Evolutionary conservation across 768 basidiomycete species (phyloP).

Genomic region (Rhodotorula diobovata): DNA sequence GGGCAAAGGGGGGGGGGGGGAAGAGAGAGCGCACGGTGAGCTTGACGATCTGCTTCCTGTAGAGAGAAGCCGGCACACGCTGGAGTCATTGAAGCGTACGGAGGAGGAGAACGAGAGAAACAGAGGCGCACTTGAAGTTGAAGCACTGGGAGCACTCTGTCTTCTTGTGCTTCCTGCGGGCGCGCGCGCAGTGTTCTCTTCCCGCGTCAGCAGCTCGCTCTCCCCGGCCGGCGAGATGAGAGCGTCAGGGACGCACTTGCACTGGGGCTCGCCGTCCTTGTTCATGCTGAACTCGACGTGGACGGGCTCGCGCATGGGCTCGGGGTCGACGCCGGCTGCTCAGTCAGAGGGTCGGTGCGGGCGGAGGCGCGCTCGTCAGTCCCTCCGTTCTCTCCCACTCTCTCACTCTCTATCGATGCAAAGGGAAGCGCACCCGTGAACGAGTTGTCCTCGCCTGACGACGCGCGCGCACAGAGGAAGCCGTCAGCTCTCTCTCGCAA

Average conservation of each 20-base stretch:
- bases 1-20: accelerated
- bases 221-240: neutral
- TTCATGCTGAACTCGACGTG: conserved; percentile 15
- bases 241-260: conserved; percentile 1
- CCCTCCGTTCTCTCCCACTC: neutral
- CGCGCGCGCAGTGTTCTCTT: neutral
- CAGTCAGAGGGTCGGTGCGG: too few species aligned
- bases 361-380: neutral
- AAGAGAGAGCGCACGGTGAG: conserved; percentile 8
- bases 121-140: neutral
- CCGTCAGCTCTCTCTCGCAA: neutral
- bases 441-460: conserved; percentile 29
- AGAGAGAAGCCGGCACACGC: neutral
- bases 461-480: neutral
- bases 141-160: conserved; percentile 16
- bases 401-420: too few species aligned
- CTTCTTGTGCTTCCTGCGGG: conserved; percentile 20
- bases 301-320: conserved; percentile 3
- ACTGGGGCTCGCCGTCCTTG: conserved; percentile 23
- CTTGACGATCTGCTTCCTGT: conserved; percentile 26
- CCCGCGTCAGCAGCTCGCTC: neutral
- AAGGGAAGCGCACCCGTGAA: conserved; percentile 13
- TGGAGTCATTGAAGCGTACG: neutral
- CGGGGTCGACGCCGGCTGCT: neutral
- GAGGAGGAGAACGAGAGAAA: neutral